Evolutionary conservation across 305 asterid species (phyloP).

Genomic region (Withania somnifera): DNA sequence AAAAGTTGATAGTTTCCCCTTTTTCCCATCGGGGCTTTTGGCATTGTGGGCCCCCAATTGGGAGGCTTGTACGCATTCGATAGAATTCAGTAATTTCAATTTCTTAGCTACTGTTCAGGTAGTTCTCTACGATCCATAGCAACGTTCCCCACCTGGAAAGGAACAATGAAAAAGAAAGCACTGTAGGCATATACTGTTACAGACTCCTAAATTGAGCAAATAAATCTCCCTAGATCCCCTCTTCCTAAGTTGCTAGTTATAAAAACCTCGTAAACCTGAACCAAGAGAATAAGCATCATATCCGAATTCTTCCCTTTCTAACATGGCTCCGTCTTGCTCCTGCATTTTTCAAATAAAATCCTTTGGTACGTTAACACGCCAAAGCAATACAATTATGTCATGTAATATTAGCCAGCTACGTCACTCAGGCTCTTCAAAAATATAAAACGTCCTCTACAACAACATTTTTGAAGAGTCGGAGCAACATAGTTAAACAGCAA

Average conservation of each 20-base stretch:
- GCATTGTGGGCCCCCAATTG: background rate
- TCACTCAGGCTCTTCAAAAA: background rate
- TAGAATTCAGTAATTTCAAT: background rate
- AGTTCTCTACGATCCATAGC: background rate
- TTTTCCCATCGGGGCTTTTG: background rate
- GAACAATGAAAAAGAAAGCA: background rate
- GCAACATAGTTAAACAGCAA: no score
- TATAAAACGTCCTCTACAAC: background rate
- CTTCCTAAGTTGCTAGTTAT: background rate
- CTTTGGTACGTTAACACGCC: background rate
- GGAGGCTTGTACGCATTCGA: background rate
- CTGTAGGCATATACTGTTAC: background rate
- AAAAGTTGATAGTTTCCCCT: background rate
- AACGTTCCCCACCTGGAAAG: background rate
- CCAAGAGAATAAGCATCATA: conserved; percentile 40
- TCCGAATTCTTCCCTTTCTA: conserved; percentile 3
- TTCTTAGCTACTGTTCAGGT: no score
- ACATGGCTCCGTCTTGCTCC: conserved; percentile 7
- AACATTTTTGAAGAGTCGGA: background rate
- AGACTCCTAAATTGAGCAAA: background rate
- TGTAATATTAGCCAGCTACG: background rate
- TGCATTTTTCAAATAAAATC: background rate
- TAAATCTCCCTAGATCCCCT: background rate
- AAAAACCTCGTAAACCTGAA: conserved; percentile 22
- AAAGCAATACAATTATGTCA: background rate